phyloP scores from a whole-genome alignment of 140 eudicot genomes.

The Bidens hawaiensis region DNA sequence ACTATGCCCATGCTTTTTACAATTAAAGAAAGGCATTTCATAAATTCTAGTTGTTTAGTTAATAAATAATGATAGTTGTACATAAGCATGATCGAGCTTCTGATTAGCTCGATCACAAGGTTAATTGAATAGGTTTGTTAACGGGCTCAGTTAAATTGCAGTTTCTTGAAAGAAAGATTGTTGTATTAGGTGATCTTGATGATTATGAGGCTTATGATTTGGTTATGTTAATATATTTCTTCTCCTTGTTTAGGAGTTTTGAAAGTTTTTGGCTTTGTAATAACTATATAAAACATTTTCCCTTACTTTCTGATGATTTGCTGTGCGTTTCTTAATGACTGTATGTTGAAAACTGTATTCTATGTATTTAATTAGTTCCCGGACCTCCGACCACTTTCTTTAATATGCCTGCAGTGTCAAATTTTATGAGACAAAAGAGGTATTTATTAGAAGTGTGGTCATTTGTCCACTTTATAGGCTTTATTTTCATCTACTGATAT shows the following conservation, averaged over 20 bases:
- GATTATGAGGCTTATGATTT: not conserved
- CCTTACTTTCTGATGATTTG: not conserved
- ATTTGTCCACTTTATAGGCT: not conserved
- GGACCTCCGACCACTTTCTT: not conserved
- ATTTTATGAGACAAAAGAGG: not conserved
- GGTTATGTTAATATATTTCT: not conserved
- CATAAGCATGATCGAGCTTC: not conserved
- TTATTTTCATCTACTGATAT: not conserved
- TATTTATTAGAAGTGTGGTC: not conserved
- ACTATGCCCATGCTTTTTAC: not conserved
- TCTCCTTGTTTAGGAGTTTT: not conserved
- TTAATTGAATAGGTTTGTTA: not conserved
- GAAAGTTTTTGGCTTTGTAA: not conserved
- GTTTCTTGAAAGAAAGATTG: not conserved
- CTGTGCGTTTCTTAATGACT: not conserved
- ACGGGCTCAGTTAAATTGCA: not conserved
- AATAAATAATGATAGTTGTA: not conserved
- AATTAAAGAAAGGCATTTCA: not conserved
- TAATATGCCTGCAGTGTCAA: not conserved
- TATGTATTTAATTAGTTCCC: conserved; percentile 5
- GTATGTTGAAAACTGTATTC: not conserved
- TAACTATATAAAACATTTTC: not conserved
- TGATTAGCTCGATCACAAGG: not conserved
- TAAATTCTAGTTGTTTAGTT: not conserved
- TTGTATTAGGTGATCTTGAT: not conserved